phyloP scores from a whole-genome alignment of 2,329 filamentous ascomycete genomes.

The Moelleriella libera region DNA sequence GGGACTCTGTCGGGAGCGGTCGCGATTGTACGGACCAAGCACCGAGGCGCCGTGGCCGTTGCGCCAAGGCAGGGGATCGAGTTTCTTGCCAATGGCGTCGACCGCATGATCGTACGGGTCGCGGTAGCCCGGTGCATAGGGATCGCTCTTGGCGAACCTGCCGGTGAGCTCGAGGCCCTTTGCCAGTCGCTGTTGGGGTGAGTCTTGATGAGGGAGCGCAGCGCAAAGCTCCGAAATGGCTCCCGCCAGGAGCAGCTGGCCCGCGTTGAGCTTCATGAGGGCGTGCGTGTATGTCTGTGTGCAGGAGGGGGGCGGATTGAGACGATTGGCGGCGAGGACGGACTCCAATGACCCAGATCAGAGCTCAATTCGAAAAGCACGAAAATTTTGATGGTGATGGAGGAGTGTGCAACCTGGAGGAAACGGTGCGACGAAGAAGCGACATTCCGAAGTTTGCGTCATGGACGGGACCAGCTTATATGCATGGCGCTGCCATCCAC shows the following conservation, averaged over 20 bases:
- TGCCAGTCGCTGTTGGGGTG: slow-evolving; percentile 38
- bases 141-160: slow-evolving; percentile 24
- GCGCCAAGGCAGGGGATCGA: slow-evolving; percentile 52
- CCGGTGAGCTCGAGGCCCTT: slow-evolving; percentile 31
- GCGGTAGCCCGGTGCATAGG: slow-evolving; percentile 44
- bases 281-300: no score
- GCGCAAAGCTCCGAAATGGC: slow-evolving; percentile 8
- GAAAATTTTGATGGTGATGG: not conserved
- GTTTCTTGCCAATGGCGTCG: slow-evolving; percentile 41
- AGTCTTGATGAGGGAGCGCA: slow-evolving; percentile 26
- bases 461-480: not conserved
- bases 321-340: no score
- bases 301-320: no score
- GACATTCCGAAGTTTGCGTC: not conserved
- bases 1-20: slow-evolving; percentile 54
- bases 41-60: slow-evolving; percentile 52
- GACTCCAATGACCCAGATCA: no score
- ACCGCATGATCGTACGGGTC: slow-evolving; percentile 50
- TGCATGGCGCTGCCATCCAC: not conserved
- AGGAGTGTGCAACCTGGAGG: not conserved
- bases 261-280: slow-evolving; percentile 13
- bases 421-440: not conserved
- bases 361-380: no score
- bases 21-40: slow-evolving; percentile 54
- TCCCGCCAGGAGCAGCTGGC: slow-evolving; percentile 13